Conservation (phyloP, 768 basidiomycete genomes). For the Boletus rufocinnamomeus region DNA sequence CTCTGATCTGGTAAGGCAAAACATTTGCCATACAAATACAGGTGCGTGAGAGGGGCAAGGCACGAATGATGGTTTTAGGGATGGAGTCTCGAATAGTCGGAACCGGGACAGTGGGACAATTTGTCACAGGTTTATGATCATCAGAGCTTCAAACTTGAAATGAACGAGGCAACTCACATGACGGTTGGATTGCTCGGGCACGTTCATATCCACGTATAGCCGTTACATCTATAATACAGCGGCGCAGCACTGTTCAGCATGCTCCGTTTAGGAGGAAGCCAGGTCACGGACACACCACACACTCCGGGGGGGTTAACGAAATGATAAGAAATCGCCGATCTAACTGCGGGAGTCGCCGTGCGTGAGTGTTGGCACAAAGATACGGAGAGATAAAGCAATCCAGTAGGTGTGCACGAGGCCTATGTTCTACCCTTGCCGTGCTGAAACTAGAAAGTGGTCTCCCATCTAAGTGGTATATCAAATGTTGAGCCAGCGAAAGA, state of each 20-base stretch:
- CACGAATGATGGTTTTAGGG: not conserved
- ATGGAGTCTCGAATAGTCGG: constrained; percentile 5
- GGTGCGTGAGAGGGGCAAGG: no score
- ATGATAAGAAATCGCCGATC: not conserved
- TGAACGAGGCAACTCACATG: constrained; percentile 7
- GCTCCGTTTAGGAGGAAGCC: not conserved
- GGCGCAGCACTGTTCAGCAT: not conserved
- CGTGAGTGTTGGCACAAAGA: not conserved
- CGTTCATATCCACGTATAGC: not conserved
- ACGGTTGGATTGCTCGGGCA: not conserved
- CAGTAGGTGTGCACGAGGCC: constrained; percentile 1
- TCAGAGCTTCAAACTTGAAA: constrained; percentile 8
- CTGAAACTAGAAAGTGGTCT: constrained; percentile 1
- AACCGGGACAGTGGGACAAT: constrained; percentile 1
- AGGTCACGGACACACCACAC: not conserved
- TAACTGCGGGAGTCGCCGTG: constrained; percentile 3
- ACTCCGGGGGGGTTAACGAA: not conserved
- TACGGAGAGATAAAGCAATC: not conserved
- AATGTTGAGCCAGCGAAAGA: not conserved
- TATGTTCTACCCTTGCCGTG: not conserved
- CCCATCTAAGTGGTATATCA: not conserved
- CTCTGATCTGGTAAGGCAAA: not conserved
- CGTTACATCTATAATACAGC: not conserved
- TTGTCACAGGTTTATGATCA: constrained; percentile 5
- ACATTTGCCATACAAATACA: not conserved